phyloP scores from a whole-genome alignment of 139 green algal genomes.

The Chlorella sp. region DNA sequence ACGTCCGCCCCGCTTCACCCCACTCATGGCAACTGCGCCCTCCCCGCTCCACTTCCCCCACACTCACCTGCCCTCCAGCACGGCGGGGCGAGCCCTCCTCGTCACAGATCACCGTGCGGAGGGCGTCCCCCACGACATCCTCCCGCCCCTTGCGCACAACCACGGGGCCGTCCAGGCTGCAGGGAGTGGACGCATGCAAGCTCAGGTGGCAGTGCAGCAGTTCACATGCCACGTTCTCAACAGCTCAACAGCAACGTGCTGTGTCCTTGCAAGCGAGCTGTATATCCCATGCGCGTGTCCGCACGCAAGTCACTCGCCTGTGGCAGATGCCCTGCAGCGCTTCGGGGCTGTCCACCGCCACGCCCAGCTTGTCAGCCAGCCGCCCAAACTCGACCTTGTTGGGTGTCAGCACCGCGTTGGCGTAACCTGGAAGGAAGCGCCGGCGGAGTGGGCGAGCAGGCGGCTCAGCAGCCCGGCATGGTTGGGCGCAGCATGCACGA shows the following conservation, averaged over 20 bases:
- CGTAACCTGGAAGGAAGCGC: slow-evolving; percentile 23
- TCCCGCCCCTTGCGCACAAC: slow-evolving; percentile 57
- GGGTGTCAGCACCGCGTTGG: slow-evolving; percentile 59
- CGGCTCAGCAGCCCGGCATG: neutral
- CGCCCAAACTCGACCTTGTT: slow-evolving; percentile 64
- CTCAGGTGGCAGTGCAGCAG: neutral
- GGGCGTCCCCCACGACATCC: slow-evolving; percentile 46
- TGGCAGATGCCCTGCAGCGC: slow-evolving; percentile 25
- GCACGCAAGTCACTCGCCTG: neutral
- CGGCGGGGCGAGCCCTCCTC: slow-evolving; percentile 57
- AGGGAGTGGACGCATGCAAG: neutral
- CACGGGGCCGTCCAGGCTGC: slow-evolving; percentile 48
- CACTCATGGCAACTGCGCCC: neutral
- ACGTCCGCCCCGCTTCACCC: neutral
- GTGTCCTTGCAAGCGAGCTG: too few species aligned
- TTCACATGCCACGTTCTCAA: too few species aligned
- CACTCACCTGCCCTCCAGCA: slow-evolving; percentile 65
- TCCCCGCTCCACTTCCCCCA: neutral
- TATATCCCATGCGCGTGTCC: neutral
- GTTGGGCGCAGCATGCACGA: too few species aligned
- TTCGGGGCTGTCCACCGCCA: slow-evolving; percentile 27
- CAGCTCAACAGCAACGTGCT: too few species aligned
- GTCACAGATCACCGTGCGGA: slow-evolving; percentile 22
- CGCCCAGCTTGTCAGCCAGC: slow-evolving; percentile 44
- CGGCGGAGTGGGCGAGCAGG: too few species aligned